These are phyloP conservation scores for Parathielavia appendiculata DNA, from an alignment of 495 filamentous ascomycete genomes.

Conservation along the genomic window DNA sequence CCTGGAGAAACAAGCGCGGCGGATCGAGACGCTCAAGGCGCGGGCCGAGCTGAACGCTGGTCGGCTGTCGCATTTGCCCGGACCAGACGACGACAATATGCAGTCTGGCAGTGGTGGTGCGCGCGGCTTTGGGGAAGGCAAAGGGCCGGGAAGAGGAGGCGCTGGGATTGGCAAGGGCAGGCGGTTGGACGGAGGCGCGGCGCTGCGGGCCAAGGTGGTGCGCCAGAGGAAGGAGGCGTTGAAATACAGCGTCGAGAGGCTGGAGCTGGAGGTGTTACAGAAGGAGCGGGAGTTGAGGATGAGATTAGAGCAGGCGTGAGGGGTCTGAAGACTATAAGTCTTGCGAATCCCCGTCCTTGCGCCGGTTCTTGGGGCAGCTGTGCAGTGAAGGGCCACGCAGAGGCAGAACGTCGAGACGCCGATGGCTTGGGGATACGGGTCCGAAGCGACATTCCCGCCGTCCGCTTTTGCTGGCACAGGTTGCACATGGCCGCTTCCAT, in stretches of 20 bases:
- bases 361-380: too few species aligned
- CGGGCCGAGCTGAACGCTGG: constrained; percentile 46
- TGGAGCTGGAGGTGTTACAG: constrained; percentile 48
- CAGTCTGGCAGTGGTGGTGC: neutral
- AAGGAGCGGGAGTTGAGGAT: constrained; percentile 48
- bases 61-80: constrained; percentile 28
- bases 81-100: neutral
- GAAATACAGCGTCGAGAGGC: constrained; percentile 46
- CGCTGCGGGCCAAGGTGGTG: constrained; percentile 38
- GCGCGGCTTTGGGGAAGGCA: neutral
- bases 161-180: neutral
- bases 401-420: too few species aligned
- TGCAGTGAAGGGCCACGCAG: too few species aligned
- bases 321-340: too few species aligned
- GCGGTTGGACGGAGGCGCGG: constrained; percentile 30
- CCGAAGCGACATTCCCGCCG: too few species aligned
- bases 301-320: constrained; percentile 35
- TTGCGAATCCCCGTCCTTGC: neutral
- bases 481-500: too few species aligned
- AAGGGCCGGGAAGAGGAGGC: neutral
- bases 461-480: too few species aligned
- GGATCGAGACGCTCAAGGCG: constrained; percentile 46
- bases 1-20: constrained; percentile 41
- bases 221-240: constrained; percentile 41
- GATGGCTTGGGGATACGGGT: too few species aligned